Base-by-base conservation (phyloP, 352 stramenopile species). In the Pythium aquatile region DNA sequence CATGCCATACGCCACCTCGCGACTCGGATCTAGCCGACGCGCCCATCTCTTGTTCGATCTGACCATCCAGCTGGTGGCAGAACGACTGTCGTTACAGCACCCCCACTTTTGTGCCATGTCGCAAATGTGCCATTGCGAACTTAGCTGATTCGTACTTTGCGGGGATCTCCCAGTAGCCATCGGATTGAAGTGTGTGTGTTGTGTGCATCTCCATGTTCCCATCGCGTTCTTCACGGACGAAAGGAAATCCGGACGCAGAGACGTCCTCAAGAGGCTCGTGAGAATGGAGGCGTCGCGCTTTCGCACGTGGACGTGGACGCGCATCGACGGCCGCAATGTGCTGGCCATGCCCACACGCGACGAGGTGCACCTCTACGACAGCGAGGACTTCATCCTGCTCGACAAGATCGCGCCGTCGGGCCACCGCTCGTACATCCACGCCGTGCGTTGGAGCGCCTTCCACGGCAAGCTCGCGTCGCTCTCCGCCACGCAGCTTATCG, bases 381-480 rank as follows among this genome's bases (percentile, higher is more conserved):
- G 79, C 58, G 82, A 90, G 48, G 83, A 94, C 73, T 94, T 94
- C 69, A 82, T 89, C n/a, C 72, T 94, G 35, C 65, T 93, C 30
- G 66, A 77, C 16, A 78, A 74, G 47, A 82, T 94, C 58, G 65
- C 79, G 52, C 72, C 75, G 16, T 78, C 83, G 17, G 80, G 80
- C 63, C 83, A 94, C 59, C 61, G 64, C 14, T 68, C 72, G 62
- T 71, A 80, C 49, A 79, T 94, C 56, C 60, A 70, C 6, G 83
- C 86, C 55, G 78, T 91, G 58, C 84, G 83, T 54, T 94, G 83
- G 83, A 91, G 80, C 72, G 65, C 77, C 1, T 91, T 90, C 63
- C 85, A 91, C 62, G 83, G 72, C 46, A 89, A 87, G 48, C 53
- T 94, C n/a, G 81, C 77, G 28, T 92, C 85, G 44, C 73, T 94